Evolutionary conservation across 2,329 filamentous ascomycete genomes (phyloP).

Genomic region (Sphaerostilbella broomeana): DNA sequence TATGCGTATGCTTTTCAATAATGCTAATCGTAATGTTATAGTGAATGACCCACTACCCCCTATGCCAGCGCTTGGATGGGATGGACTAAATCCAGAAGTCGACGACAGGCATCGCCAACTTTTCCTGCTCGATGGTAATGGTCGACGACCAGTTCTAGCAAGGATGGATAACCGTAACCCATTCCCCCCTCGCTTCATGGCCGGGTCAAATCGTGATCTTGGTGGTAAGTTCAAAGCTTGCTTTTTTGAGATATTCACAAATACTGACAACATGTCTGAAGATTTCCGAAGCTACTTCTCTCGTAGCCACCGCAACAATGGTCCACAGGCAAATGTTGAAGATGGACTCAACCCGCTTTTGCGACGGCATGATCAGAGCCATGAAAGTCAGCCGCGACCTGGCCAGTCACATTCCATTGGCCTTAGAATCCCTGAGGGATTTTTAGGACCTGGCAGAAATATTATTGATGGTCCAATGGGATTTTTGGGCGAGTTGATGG

Average conservation of each 20-base stretch:
- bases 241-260: constrained; percentile 2
- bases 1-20: not conserved
- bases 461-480: constrained; percentile 46
- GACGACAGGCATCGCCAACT: constrained; percentile 42
- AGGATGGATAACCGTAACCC: constrained; percentile 45
- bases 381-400: constrained; percentile 43
- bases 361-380: constrained; percentile 48
- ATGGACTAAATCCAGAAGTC: constrained; percentile 47
- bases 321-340: constrained; percentile 54
- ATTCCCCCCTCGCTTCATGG: constrained; percentile 51
- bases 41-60: constrained; percentile 24
- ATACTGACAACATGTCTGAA: no score
- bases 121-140: constrained; percentile 46
- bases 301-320: constrained; percentile 47
- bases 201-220: constrained; percentile 48
- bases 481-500: constrained; percentile 50
- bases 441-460: constrained; percentile 36
- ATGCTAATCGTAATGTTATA: constrained; percentile 1
- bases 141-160: constrained; percentile 27
- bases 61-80: constrained; percentile 51
- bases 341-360: constrained; percentile 85
- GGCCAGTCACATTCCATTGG: constrained; percentile 49
- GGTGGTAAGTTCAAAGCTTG: constrained; percentile 34
- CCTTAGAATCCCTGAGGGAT: constrained; percentile 39
- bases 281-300: constrained; percentile 46